Percentiles rank a stretch among this genome's conserved stretches.
Conservation (phyloP, 768 basidiomycete species). For the Rhodotorula paludigena region DNA sequence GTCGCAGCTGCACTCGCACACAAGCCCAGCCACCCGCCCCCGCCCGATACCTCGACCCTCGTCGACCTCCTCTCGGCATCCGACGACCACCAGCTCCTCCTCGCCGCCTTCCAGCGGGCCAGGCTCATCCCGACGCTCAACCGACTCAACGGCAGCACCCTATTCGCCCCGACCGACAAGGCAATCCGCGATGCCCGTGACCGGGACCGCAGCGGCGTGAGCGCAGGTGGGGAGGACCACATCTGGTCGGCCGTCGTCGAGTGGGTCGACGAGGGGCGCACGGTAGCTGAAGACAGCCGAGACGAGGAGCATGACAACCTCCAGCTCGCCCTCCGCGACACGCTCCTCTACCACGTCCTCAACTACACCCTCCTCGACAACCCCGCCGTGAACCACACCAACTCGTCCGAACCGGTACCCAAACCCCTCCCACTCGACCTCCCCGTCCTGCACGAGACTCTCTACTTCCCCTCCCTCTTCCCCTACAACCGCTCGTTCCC, state of each 20-base stretch:
- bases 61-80: constrained; percentile 65
- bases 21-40: neutral
- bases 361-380: constrained; percentile 64
- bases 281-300: constrained; percentile 45
- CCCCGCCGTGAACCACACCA: constrained; percentile 48
- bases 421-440: constrained; percentile 49
- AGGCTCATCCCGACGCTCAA: constrained; percentile 89
- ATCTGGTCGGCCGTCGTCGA: constrained; percentile 43
- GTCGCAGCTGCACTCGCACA: neutral
- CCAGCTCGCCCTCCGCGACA: constrained; percentile 75
- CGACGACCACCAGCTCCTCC: constrained; percentile 52
- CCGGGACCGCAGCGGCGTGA: neutral
- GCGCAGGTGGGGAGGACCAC: neutral
- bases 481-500: constrained; percentile 32
- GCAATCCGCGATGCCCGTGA: constrained; percentile 57
- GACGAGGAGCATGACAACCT: constrained; percentile 78
- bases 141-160: constrained; percentile 69
- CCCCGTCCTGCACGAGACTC: constrained; percentile 64
- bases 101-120: constrained; percentile 72
- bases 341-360: constrained; percentile 88
- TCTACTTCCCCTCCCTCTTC: constrained; percentile 68
- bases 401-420: constrained; percentile 1
- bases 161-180: constrained; percentile 94
- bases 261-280: constrained; percentile 48
- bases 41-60: constrained; percentile 53